Percentiles rank a stretch among this genome's conserved stretches.
Evolutionary conservation across 495 filamentous ascomycete species (phyloP).

Genomic region (Aspergillus funiculosus): DNA sequence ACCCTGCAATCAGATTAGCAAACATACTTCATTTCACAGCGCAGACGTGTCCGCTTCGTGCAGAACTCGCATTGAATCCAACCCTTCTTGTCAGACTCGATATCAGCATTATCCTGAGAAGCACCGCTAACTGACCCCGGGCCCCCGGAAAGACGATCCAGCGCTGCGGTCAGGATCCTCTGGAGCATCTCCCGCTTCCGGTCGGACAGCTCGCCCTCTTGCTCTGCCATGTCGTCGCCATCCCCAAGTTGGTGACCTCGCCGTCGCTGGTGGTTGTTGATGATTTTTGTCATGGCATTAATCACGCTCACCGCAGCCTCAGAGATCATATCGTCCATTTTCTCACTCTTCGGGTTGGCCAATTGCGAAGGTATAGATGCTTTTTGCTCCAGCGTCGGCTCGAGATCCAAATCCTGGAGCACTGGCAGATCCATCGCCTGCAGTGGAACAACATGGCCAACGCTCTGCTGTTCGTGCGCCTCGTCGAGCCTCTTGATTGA

Average conservation of each 20-base stretch:
- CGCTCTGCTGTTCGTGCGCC: slow-evolving; percentile 16
- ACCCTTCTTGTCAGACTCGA: slow-evolving; percentile 28
- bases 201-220: slow-evolving; percentile 24
- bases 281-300: slow-evolving; percentile 35
- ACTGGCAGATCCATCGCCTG: slow-evolving; percentile 11
- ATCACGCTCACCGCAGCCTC: slow-evolving; percentile 34
- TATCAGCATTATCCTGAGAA: slow-evolving; percentile 7
- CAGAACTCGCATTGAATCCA: slow-evolving; percentile 50
- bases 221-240: slow-evolving; percentile 20
- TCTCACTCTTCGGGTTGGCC: slow-evolving; percentile 7
- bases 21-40: slow-evolving; percentile 67
- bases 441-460: background rate
- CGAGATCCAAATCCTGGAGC: slow-evolving; percentile 11
- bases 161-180: slow-evolving; percentile 29
- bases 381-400: slow-evolving; percentile 9
- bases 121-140: background rate
- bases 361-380: slow-evolving; percentile 6
- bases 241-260: slow-evolving; percentile 27
- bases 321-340: slow-evolving; percentile 24
- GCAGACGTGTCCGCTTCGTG: slow-evolving; percentile 49
- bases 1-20: too few species aligned
- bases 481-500: slow-evolving; percentile 13
- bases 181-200: slow-evolving; percentile 35
- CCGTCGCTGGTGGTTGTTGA: slow-evolving; percentile 27
- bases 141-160: slow-evolving; percentile 27